A percentile compares a stretch with the other conserved stretches of the same genome.
These are phyloP conservation scores for Rhizophlyctis rosea DNA, from an alignment of 192 early-diverging fungal genomes.

Conservation along the genomic window DNA sequence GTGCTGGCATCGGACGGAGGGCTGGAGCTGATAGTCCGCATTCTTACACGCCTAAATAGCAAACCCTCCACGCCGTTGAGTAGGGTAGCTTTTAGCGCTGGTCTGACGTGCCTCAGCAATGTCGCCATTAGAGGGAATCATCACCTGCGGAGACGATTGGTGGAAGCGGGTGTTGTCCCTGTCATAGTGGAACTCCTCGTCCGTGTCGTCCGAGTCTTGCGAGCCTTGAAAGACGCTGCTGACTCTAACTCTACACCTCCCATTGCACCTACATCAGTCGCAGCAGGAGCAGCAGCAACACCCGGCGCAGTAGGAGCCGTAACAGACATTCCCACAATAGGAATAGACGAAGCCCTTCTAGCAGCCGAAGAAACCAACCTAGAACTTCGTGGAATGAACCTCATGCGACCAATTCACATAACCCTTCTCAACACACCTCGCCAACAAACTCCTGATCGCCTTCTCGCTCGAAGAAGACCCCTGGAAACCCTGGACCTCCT, in stretches of 20 bases:
- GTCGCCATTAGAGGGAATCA: slow-evolving; percentile 81
- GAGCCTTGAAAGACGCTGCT: background rate
- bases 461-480: too few species aligned
- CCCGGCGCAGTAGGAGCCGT: background rate
- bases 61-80: background rate
- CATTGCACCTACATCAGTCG: slow-evolving; percentile 6
- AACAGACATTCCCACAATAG: slow-evolving; percentile 8
- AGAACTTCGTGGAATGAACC: too few species aligned
- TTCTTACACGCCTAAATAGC: slow-evolving; percentile 40
- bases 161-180: slow-evolving; percentile 79
- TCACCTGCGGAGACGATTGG: slow-evolving; percentile 74
- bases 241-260: background rate
- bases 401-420: too few species aligned
- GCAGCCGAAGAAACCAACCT: slow-evolving; percentile 1
- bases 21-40: slow-evolving; percentile 79
- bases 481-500: too few species aligned
- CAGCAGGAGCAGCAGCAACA: background rate
- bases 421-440: too few species aligned
- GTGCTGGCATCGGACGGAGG: slow-evolving; percentile 85
- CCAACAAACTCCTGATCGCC: too few species aligned
- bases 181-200: slow-evolving; percentile 78
- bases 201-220: slow-evolving; percentile 15
- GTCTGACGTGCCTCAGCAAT: slow-evolving; percentile 69
- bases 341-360: background rate
- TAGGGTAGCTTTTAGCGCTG: slow-evolving; percentile 15